Evolutionary conservation across 2,329 filamentous ascomycete genomes (phyloP), one percentile per base, ranked within the genome.

Genomic region (Fusarium nygamai): DNA sequence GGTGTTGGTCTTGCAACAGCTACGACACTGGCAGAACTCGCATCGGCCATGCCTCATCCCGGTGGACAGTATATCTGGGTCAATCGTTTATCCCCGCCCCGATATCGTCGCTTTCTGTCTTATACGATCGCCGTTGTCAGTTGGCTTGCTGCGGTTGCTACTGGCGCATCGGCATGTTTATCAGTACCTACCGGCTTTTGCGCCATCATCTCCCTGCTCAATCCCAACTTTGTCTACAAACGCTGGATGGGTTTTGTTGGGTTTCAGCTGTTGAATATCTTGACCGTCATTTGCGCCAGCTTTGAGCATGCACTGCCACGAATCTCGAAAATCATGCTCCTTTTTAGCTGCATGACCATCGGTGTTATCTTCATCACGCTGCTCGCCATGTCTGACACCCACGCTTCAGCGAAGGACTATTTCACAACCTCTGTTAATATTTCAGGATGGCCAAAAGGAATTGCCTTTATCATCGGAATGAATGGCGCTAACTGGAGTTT

Each of bases 21-120:
- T 27, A 58, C 43, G 1, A 65, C 64, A 5, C 33, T 67, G 5
- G 61, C 61, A 13, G 64, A 67, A 1, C 24, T 66, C 0, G 60
- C 48, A 4, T 66, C 64, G 2, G 64, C 64, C 4, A 66, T 66
- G 47, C 64, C 64, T 17, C 60, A 66, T 46, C 60, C 64, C 1
- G 64, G 64, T 0, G 64, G 64, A 6, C 64, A 66, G 12, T 66
- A 66, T 4, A 44, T 67, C 13, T 67, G 64, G 64, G 61, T 58
- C 3, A 67, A 65, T 8, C 64, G 36, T 0, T 38, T 67, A 2
- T 51, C 64, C 19, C 41, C 61, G 6, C 33, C 48, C 5, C 38
- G 12, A n/a, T 67, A 65, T 11, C 60, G 48, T 1, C 48, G 64
- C 2, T 24, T 47, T 3, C 10, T 67, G 20, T 64, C 60, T 0